Conservation (phyloP, 2,329 filamentous ascomycete species). For the Neurospora sp. region DNA sequence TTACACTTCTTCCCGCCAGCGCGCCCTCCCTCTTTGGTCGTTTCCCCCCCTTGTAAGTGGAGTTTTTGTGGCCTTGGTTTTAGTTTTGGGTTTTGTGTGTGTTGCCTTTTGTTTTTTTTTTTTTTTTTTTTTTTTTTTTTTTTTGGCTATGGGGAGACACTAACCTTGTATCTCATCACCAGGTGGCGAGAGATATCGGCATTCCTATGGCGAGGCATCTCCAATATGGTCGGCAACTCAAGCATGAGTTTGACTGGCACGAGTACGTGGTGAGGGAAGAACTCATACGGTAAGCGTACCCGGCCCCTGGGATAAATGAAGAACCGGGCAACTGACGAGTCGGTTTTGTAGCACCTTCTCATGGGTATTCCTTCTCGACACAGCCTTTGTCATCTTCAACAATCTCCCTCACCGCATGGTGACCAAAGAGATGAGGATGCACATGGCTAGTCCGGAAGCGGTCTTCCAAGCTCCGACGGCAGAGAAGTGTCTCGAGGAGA, state of each 20-base stretch:
- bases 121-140: no score
- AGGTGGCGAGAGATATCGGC: constrained; percentile 24
- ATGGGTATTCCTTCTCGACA: constrained; percentile 28
- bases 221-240: constrained; percentile 17
- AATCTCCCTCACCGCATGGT: constrained; percentile 30
- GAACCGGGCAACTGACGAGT: background rate
- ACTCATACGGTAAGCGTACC: constrained; percentile 21
- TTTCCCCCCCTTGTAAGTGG: no score
- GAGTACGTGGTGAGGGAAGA: constrained; percentile 26
- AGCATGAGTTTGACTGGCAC: constrained; percentile 24
- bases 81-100: no score
- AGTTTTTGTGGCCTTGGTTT: no score
- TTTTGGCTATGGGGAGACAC: no score
- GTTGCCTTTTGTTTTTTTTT: no score
- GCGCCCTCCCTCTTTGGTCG: no score
- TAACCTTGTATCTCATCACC: no score
- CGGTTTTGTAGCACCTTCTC: constrained; percentile 18
- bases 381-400: constrained; percentile 31
- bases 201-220: constrained; percentile 20
- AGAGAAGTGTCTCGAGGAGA: constrained; percentile 23
- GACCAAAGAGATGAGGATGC: constrained; percentile 29
- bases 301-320: background rate
- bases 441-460: constrained; percentile 24
- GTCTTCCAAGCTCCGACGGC: constrained; percentile 28
- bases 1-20: no score